These are phyloP conservation scores for Coemansia sp. DNA, from an alignment of 192 early-diverging fungal species.

Conservation along the genomic window DNA sequence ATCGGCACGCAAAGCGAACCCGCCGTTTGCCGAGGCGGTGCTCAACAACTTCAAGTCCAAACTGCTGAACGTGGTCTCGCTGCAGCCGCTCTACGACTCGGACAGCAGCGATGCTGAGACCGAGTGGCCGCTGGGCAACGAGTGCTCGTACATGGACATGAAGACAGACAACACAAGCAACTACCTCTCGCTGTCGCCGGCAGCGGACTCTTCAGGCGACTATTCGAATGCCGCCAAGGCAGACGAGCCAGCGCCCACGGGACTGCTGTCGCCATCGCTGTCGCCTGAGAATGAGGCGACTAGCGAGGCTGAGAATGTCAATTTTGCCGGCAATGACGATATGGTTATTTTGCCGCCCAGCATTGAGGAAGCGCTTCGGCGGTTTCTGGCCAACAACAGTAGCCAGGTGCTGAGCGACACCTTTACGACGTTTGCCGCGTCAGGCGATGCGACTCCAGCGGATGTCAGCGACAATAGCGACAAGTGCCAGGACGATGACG, in stretches of 20 bases:
- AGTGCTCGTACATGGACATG: constrained; percentile 21
- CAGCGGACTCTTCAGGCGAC: constrained; percentile 13
- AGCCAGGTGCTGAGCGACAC: constrained; percentile 41
- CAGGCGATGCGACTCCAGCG: constrained; percentile 3
- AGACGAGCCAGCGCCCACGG: constrained; percentile 3
- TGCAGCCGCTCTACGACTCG: constrained; percentile 40
- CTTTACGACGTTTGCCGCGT: constrained; percentile 39
- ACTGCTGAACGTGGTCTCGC: constrained; percentile 40
- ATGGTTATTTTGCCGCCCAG: constrained; percentile 26
- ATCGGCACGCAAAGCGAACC: constrained; percentile 52
- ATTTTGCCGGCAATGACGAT: constrained; percentile 9
- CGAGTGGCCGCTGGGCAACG: constrained; percentile 37
- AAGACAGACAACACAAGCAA: constrained; percentile 18
- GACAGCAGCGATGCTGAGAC: constrained; percentile 41
- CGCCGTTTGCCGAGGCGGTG: constrained; percentile 51
- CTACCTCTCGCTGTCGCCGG: constrained; percentile 30
- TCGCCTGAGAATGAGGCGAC: constrained; percentile 12
- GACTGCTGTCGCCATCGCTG: constrained; percentile 24
- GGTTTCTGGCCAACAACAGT: constrained; percentile 42
- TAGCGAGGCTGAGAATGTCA: background rate
- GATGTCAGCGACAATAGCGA: constrained; percentile 4
- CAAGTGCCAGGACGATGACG: constrained; percentile 19
- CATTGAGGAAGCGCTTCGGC: constrained; percentile 47
- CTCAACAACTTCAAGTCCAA: constrained; percentile 57
- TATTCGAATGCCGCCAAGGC: constrained; percentile 14